These are phyloP conservation scores for Morella rubra DNA, from an alignment of 306 rosid species.

Conservation along the genomic window DNA sequence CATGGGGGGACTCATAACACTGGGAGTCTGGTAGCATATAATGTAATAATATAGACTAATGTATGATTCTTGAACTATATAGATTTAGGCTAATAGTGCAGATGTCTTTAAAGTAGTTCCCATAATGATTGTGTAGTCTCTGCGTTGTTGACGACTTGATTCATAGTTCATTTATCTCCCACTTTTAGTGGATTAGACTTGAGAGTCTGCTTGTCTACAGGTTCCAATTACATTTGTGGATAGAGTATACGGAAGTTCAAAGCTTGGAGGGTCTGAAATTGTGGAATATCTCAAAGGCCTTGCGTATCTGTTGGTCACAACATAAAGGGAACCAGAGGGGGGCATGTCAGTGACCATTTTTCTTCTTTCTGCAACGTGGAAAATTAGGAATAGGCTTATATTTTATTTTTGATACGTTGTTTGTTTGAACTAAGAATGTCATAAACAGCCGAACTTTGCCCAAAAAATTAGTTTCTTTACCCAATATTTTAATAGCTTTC, in stretches of 20 bases:
- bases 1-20: neutral
- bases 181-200: slow-evolving; percentile 26
- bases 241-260: slow-evolving; percentile 89
- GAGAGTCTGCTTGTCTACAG: slow-evolving; percentile 34
- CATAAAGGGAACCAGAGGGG: slow-evolving; percentile 35
- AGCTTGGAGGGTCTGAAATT: slow-evolving; percentile 97
- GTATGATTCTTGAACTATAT: neutral
- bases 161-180: neutral
- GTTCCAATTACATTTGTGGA: slow-evolving; percentile 97
- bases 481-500: too few relatives aligned
- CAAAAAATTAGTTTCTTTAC: too few relatives aligned
- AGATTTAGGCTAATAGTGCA: neutral
- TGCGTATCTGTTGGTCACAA: slow-evolving; percentile 69
- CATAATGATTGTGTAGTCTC: neutral
- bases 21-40: neutral
- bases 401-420: too few relatives aligned
- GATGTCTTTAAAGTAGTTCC: neutral
- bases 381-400: too few relatives aligned
- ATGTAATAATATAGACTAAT: neutral
- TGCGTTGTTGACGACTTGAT: neutral
- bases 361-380: neutral
- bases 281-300: slow-evolving; percentile 94
- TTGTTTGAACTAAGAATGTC: too few relatives aligned
- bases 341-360: neutral
- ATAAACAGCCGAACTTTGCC: too few relatives aligned